Evolutionary conservation across 495 filamentous ascomycete genomes (phyloP), one percentile per base, ranked within the genome.

Genomic region (Chaetomium cochliodes): DNA sequence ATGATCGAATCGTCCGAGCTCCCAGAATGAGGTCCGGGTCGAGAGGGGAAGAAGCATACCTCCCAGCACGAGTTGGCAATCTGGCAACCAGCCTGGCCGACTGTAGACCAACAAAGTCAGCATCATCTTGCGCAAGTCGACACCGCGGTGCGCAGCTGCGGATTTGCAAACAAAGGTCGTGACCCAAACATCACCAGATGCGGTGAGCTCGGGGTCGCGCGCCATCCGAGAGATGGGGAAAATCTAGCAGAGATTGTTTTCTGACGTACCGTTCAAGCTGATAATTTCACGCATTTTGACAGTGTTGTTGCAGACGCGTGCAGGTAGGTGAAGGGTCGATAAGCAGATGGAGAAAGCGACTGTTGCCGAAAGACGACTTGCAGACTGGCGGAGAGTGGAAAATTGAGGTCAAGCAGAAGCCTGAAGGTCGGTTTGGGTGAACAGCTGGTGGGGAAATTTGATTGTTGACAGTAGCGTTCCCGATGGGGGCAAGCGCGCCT

Each of bases 1-100:
- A 28, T 30, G 18, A 7, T 30, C 22, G n/a, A 5, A 18, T 16
- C 44, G 18, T 53, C 25, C 41, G 41, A 58, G 41, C 41, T 58
- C 56, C 22, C 41, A 15, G 15, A 15, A 5, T 6, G 12, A 11
- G 41, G 22, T 18, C 39, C 22, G 22, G 16, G 39, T 28, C 23
- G 26, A 7, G 3, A 20, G 57, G 22, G 57, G 16, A 26, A 7
- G 16, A 59, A 72, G 72, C 90, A 80, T 84, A 98, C 94, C 93
- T 98, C 94, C 94, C 94, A 98, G 87, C 96, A 98, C 69, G 96
- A 94, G 84, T 98, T 98, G 79, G 93, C 94, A 78, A 98, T 98
- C 80, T 98, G 94, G 86, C 96, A 97, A 89, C 94, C 94, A 76
- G 94, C 94, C 86, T 98, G 94, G 82, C 94, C 94, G 82, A 98